A percentile compares a stretch with the other conserved stretches of the same genome.
phyloP scores from a whole-genome alignment of 352 stramenopile species.

The Plasmopara viticola region DNA sequence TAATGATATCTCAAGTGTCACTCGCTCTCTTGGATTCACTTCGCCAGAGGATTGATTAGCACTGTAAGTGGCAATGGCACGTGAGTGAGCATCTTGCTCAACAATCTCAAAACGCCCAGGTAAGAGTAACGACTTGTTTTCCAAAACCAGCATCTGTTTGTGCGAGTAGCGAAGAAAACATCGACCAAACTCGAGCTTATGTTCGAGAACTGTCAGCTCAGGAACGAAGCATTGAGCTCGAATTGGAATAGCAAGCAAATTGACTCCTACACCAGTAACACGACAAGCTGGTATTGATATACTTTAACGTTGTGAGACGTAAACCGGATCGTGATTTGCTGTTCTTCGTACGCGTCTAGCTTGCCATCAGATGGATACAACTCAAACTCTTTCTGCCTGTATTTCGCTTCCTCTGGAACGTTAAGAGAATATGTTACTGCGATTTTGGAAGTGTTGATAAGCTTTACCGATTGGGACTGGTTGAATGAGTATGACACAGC shows the following conservation, averaged over 20 bases:
- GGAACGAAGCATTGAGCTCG: slow-evolving; percentile 85
- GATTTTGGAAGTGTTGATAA: slow-evolving; percentile 93
- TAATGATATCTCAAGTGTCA: slow-evolving; percentile 77
- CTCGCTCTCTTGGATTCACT: slow-evolving; percentile 50
- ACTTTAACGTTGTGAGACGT: slow-evolving; percentile 83
- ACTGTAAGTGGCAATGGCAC: slow-evolving; percentile 75
- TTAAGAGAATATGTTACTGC: slow-evolving; percentile 85
- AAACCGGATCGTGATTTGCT: slow-evolving; percentile 83
- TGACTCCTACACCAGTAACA: slow-evolving; percentile 85
- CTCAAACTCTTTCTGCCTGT: slow-evolving; percentile 88
- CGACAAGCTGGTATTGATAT: slow-evolving; percentile 90
- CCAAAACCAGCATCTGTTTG: slow-evolving; percentile 72
- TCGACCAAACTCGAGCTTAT: slow-evolving; percentile 85
- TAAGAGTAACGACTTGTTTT: slow-evolving; percentile 82
- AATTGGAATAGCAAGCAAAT: slow-evolving; percentile 87
- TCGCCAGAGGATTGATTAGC: slow-evolving; percentile 51
- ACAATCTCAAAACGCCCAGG: slow-evolving; percentile 84
- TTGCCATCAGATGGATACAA: slow-evolving; percentile 68
- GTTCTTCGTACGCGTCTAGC: slow-evolving; percentile 74
- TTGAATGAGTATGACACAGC: slow-evolving; percentile 88
- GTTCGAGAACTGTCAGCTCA: slow-evolving; percentile 49
- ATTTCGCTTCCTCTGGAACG: slow-evolving; percentile 89
- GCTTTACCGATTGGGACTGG: slow-evolving; percentile 60
- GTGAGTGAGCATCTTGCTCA: slow-evolving; percentile 86
- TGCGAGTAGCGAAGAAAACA: slow-evolving; percentile 92